Percentiles rank a stretch among this genome's conserved stretches.
phyloP scores from a whole-genome alignment of 108 stramenopile genomes.

The Cylindrotheca closterium region DNA sequence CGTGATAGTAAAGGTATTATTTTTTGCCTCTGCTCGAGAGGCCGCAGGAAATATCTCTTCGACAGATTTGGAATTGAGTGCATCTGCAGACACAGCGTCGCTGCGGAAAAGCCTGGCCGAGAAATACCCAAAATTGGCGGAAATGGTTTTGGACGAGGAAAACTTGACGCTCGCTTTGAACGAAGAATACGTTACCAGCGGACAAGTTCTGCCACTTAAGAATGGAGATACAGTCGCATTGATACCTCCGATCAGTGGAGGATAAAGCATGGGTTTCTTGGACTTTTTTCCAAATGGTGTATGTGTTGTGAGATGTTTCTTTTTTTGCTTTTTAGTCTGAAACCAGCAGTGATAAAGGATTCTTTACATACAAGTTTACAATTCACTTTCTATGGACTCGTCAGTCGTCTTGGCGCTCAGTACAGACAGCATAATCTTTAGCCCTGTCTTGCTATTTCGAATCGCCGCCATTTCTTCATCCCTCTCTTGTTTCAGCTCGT shows the following conservation, averaged over 20 bases:
- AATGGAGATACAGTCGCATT: conserved; percentile 79
- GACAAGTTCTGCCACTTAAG: conserved; percentile 53
- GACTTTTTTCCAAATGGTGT: too few species aligned
- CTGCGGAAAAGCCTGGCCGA: conserved; percentile 55
- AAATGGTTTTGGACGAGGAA: conserved; percentile 74
- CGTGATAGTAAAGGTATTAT: conserved; percentile 49
- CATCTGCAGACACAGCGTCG: conserved; percentile 40
- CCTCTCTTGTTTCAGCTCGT: conserved; percentile 42
- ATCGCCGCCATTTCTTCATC: conserved; percentile 7
- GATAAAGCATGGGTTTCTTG: too few species aligned
- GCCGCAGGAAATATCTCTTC: conserved; percentile 65
- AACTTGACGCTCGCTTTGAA: conserved; percentile 81
- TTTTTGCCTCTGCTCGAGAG: conserved; percentile 88
- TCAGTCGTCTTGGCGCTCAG: neutral
- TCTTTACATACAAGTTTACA: too few species aligned
- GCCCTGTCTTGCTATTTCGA: neutral
- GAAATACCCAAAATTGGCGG: conserved; percentile 55
- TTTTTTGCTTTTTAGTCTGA: too few species aligned
- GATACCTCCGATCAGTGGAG: conserved; percentile 88
- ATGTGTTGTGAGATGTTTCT: too few species aligned
- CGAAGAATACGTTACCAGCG: conserved; percentile 78
- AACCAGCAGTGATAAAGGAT: too few species aligned
- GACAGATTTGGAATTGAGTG: conserved; percentile 28
- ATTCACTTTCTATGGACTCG: too few species aligned
- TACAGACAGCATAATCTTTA: conserved; percentile 8